Base-by-base conservation (phyloP, 345 rosid species). In the Melaleuca quinquenervia region DNA sequence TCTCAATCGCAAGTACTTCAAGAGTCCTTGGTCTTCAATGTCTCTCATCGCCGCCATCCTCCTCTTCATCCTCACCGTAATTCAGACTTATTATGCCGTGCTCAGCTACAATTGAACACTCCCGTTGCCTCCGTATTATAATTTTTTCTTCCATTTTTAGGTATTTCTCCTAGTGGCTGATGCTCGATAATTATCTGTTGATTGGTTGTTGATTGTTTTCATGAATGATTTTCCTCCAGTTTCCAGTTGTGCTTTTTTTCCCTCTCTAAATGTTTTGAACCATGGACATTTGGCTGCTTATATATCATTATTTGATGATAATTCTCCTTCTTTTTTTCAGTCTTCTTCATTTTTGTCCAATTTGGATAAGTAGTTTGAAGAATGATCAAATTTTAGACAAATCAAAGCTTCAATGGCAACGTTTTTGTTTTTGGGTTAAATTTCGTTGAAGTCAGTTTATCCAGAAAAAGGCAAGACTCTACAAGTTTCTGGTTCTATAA, bases 1-100 rank as follows among this genome's bases (percentile, higher is more conserved):
- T 84, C 89, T 91, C 36, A 87, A 88, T n/a, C 91, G 88, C 82
- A 90, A 91, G 41, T 92, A 92, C 83, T 93, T 91, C 86, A 89
- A 86, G 78, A 93, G 74, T 76, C 94, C 95, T 7, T 91, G 93
- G 95, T 90, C 94, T 45, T 60, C 88, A 20, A 82, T 91, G 15
- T 89, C 95, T 8, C 70, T 91, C 5, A 85, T 88, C 11, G 91
- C 90, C 21, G 93, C 88, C 1, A 0, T 91, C 85, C 88, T 93
- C 82, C 91, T 93, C 24, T 92, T 91, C 32, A 91, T 90, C 26
- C 90, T 93, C 85, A 89, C 92, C 2, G 88, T 88, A 26, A 85
- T 26, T 24, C 91, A 90, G 83, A 91, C 92, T 3, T 11, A 21
- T 1, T 21, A 54, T 54, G 11, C 3, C 5, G 58, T 54, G 5